These are phyloP conservation scores for Fusarium floridanum DNA, from an alignment of 2,329 filamentous ascomycete species.

Conservation along the genomic window DNA sequence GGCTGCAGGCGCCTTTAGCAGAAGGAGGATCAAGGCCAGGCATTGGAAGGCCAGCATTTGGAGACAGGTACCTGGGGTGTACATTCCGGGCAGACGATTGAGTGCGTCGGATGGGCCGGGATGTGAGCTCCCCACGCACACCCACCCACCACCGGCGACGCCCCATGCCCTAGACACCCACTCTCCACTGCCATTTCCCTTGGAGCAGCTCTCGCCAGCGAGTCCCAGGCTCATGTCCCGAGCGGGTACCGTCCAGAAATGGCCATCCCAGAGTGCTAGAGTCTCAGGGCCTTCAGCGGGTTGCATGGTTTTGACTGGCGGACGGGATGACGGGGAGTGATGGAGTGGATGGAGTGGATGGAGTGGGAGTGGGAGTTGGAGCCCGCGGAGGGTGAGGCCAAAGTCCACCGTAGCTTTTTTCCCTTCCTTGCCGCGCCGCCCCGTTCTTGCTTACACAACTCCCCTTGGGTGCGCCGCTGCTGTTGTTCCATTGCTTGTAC, in stretches of 20 bases:
- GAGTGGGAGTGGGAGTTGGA: background rate
- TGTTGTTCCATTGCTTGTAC: slow-evolving; percentile 9
- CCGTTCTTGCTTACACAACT: slow-evolving; percentile 49
- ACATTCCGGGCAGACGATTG: slow-evolving; percentile 31
- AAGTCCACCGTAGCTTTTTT: slow-evolving; percentile 49
- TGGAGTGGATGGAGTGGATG: slow-evolving; percentile 8
- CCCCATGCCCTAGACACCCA: slow-evolving; percentile 44
- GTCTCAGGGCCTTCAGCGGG: slow-evolving; percentile 28
- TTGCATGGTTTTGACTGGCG: slow-evolving; percentile 35
- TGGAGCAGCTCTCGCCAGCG: slow-evolving; percentile 38
- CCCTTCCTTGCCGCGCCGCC: slow-evolving; percentile 43
- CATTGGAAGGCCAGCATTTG: background rate
- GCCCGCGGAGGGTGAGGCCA: slow-evolving; percentile 14
- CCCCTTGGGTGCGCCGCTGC: slow-evolving; percentile 14
- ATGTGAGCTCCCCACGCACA: slow-evolving; percentile 38
- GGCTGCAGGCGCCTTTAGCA: background rate
- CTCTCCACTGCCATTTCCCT: slow-evolving; percentile 48
- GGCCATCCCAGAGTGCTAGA: slow-evolving; percentile 32
- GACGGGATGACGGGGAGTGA: slow-evolving; percentile 22
- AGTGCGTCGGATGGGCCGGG: slow-evolving; percentile 46
- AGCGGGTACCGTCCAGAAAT: slow-evolving; percentile 35
- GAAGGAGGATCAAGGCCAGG: background rate
- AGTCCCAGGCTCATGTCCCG: slow-evolving; percentile 39
- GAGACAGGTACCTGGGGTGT: slow-evolving; percentile 29
- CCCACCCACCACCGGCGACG: slow-evolving; percentile 34